phyloP scores from a whole-genome alignment of 176 grass and related monocot genomes.

The Saccharum spontaneum region DNA sequence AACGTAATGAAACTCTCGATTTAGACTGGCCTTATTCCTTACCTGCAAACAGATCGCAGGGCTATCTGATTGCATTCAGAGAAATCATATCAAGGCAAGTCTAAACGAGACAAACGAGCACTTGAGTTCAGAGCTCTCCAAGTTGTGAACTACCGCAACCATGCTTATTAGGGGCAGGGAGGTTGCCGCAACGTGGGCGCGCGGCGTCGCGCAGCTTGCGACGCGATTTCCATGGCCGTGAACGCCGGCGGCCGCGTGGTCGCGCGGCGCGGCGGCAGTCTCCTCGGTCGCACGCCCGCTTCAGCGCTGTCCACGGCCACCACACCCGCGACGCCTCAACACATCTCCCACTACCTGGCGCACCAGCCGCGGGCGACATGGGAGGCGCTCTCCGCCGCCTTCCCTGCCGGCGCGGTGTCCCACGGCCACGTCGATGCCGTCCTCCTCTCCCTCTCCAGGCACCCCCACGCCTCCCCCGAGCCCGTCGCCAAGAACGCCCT shows the following conservation, averaged over 20 bases:
- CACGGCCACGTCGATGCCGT: slow-evolving; percentile 46
- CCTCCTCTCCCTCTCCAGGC: slow-evolving; percentile 57
- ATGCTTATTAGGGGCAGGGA: neutral
- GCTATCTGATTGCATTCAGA: too few species aligned
- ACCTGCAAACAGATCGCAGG: too few species aligned
- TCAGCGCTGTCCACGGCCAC: neutral
- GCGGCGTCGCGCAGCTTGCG: neutral
- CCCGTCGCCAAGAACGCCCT: slow-evolving; percentile 62
- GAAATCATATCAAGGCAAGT: neutral
- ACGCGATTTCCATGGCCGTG: slow-evolving; percentile 17
- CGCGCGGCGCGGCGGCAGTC: neutral
- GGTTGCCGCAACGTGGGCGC: neutral
- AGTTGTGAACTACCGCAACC: neutral
- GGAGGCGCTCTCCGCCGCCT: slow-evolving; percentile 57
- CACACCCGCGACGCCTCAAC: slow-evolving; percentile 19
- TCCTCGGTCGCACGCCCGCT: neutral
- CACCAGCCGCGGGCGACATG: slow-evolving; percentile 43
- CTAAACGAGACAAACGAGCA: neutral
- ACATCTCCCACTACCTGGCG: slow-evolving; percentile 57
- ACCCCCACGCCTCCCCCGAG: slow-evolving; percentile 24
- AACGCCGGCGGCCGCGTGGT: slow-evolving; percentile 35
- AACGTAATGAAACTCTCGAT: too few species aligned
- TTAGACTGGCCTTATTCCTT: too few species aligned
- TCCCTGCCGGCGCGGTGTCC: slow-evolving; percentile 33
- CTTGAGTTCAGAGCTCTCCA: too few species aligned